Evolutionary conservation across 345 rosid species (phyloP).

Genomic region (Ailanthus altissimus): DNA sequence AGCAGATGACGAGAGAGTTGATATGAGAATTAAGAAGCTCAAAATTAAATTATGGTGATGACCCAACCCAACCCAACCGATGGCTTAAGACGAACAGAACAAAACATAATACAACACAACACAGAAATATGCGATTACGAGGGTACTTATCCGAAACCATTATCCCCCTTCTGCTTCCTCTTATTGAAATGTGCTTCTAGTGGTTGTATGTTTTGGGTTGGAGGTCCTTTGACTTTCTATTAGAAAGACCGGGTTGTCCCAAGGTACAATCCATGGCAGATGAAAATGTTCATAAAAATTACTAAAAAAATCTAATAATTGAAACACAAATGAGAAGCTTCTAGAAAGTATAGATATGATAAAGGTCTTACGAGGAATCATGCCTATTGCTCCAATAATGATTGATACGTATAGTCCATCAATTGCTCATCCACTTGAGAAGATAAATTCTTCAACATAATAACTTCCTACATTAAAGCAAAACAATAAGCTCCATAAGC

Average conservation of each 20-base stretch:
- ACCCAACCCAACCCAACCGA: not conserved
- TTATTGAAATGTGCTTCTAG: not conserved
- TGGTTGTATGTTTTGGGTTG: not conserved
- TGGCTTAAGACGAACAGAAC: not conserved
- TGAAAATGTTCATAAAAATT: no score
- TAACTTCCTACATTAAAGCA: conserved; percentile 68
- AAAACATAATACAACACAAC: not conserved
- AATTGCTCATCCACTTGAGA: conserved; percentile 86
- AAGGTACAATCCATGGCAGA: not conserved
- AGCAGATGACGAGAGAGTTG: not conserved
- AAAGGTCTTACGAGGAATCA: conserved; percentile 57
- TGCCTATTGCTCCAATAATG: conserved; percentile 92
- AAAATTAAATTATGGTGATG: no score
- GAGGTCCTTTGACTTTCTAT: not conserved
- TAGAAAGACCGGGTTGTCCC: not conserved
- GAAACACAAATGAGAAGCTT: no score
- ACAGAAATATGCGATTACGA: not conserved
- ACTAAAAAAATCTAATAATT: no score
- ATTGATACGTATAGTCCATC: conserved; percentile 80
- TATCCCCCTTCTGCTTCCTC: not conserved
- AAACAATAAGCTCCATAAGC: conserved; percentile 18
- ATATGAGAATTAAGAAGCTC: not conserved
- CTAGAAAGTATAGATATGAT: conserved; percentile 1
- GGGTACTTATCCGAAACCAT: not conserved
- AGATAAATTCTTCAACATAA: conserved; percentile 77